These are phyloP conservation scores for Oryza coarctata DNA, from an alignment of 176 grass and related monocot genomes.

Conservation along the genomic window DNA sequence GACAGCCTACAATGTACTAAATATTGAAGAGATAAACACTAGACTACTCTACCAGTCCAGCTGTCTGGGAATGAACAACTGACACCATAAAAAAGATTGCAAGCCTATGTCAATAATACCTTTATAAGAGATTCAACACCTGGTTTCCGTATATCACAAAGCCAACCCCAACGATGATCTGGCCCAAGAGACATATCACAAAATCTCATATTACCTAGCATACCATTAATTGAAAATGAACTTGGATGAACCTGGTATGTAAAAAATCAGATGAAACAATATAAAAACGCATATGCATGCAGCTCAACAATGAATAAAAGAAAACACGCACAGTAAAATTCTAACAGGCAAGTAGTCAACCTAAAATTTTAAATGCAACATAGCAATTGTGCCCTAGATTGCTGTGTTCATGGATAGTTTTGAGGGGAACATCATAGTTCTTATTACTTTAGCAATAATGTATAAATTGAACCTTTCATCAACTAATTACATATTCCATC, in stretches of 20 bases:
- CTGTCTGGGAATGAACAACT: slow-evolving; percentile 1
- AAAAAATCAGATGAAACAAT: neutral
- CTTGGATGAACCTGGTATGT: slow-evolving; percentile 77
- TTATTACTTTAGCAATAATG: neutral
- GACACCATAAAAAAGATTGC: neutral
- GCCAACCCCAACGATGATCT: slow-evolving; percentile 93
- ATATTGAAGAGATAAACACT: slow-evolving; percentile 11
- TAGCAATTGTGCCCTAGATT: neutral
- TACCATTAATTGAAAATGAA: slow-evolving; percentile 88
- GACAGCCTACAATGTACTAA: neutral
- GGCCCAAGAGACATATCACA: slow-evolving; percentile 94
- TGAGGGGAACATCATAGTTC: neutral
- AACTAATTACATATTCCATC: neutral
- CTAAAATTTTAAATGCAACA: neutral
- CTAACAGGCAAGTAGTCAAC: neutral
- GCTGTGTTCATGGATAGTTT: neutral
- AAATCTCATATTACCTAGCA: slow-evolving; percentile 88
- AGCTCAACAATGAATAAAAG: neutral
- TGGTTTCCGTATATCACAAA: slow-evolving; percentile 85
- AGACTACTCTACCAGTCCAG: neutral
- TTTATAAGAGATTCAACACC: slow-evolving; percentile 94
- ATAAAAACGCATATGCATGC: neutral
- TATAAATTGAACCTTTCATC: slow-evolving; percentile 6
- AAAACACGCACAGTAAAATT: slow-evolving; percentile 3
- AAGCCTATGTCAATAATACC: slow-evolving; percentile 41